phyloP scores from a whole-genome alignment of 208 protist species.

The Trypanosoma rangeli region DNA sequence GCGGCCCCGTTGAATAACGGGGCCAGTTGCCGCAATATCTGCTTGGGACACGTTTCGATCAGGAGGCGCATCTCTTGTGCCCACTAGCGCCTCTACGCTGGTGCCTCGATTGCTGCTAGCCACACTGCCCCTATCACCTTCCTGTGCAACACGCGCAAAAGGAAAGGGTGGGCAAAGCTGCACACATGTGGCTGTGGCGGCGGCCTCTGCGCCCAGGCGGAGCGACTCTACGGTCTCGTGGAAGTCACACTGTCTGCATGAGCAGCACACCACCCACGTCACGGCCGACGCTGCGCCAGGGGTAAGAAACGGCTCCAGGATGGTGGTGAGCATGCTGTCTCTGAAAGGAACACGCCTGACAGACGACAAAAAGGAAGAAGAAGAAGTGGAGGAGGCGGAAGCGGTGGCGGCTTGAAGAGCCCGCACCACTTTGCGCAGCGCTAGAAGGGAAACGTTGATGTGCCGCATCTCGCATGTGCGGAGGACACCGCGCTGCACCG shows the following conservation, averaged over 20 bases:
- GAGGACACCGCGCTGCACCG: conserved; percentile 27
- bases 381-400: not conserved
- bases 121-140: conserved; percentile 36
- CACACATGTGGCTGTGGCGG: conserved; percentile 18
- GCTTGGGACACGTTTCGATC: not conserved
- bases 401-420: conserved; percentile 24
- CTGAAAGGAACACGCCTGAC: conserved; percentile 56
- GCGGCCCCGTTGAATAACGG: conserved; percentile 3
- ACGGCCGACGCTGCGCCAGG: conserved; percentile 26
- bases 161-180: not conserved
- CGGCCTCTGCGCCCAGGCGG: conserved; percentile 69
- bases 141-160: conserved; percentile 27
- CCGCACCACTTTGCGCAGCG: conserved; percentile 77
- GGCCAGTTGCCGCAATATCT: not conserved
- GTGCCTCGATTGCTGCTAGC: conserved; percentile 22
- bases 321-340: conserved; percentile 62
- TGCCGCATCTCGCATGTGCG: conserved; percentile 41
- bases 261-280: conserved; percentile 66
- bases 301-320: conserved; percentile 65
- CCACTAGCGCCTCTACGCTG: not conserved
- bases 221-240: conserved; percentile 72
- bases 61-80: not conserved
- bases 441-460: conserved; percentile 86
- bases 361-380: too few relatives aligned
- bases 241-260: conserved; percentile 51